Conservation (phyloP, 1,139 yeast genomes). For the Tardiomyces blankii region DNA sequence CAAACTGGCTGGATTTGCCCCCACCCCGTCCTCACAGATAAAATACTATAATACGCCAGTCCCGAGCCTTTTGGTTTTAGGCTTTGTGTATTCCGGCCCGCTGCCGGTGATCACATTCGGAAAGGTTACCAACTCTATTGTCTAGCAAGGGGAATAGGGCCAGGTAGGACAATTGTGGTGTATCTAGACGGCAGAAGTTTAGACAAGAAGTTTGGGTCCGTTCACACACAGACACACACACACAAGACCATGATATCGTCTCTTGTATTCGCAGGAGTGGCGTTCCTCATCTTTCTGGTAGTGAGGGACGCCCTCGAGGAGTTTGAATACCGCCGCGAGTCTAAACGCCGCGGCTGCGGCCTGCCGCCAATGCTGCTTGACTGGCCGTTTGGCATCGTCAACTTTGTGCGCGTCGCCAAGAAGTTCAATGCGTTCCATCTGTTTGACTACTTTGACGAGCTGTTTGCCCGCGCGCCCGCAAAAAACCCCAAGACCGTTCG, state of each 20-base stretch:
- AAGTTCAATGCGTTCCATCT: background rate
- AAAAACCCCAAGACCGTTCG: background rate
- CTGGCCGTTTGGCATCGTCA: conserved; percentile 5
- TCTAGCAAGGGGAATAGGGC: no score
- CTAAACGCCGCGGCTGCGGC: conserved; percentile 1
- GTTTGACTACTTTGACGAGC: background rate
- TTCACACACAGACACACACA: no score
- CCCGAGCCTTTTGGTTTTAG: no score
- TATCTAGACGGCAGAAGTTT: no score
- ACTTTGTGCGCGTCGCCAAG: background rate
- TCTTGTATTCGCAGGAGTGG: background rate
- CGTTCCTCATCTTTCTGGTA: background rate
- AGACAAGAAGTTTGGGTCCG: no score
- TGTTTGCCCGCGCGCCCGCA: background rate
- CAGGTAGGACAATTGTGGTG: no score
- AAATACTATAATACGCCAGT: no score
- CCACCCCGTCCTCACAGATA: no score
- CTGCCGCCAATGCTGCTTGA: background rate
- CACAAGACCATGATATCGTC: background rate
- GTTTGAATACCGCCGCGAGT: background rate
- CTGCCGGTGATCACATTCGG: no score
- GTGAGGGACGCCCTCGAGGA: background rate
- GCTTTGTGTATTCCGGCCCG: no score
- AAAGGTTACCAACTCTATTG: no score
- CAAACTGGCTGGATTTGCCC: no score